phyloP scores from a whole-genome alignment of 306 rosid genomes.

The Quercus glauca region DNA sequence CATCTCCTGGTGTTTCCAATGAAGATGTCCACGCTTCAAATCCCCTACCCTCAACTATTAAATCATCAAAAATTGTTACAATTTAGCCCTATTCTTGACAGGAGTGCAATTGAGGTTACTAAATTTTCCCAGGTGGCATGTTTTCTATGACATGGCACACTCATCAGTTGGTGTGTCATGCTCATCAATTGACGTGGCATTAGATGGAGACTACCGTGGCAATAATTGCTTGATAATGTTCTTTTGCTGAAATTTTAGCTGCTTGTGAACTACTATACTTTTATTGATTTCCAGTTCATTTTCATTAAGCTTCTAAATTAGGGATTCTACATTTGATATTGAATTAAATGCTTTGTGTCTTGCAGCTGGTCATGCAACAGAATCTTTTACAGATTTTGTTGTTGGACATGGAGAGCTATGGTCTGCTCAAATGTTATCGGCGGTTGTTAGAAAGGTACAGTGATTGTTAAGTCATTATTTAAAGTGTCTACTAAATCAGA shows the following conservation, averaged over 20 bases:
- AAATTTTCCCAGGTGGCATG: too few species aligned
- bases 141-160: too few species aligned
- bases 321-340: conserved; percentile 11
- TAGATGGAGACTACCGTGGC: too few species aligned
- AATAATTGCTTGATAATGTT: not conserved
- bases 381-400: conserved; percentile 93
- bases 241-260: not conserved
- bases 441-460: conserved; percentile 71
- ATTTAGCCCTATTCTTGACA: too few species aligned
- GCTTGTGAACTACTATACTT: not conserved
- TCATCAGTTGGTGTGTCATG: too few species aligned
- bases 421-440: conserved; percentile 90
- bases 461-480: conserved; percentile 12
- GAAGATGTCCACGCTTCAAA: too few species aligned
- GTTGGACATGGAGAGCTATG: conserved; percentile 99
- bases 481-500: not conserved
- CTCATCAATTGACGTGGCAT: too few species aligned
- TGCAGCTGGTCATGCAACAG: conserved; percentile 99
- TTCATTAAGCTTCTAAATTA: conserved; percentile 9
- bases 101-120: too few species aligned
- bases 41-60: too few species aligned
- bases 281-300: not conserved
- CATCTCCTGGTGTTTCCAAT: too few species aligned
- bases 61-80: too few species aligned
- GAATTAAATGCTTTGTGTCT: conserved; percentile 33